These are phyloP conservation scores for Pichia sp. DNA, from an alignment of 1,139 yeast genomes.

Conservation along the genomic window DNA sequence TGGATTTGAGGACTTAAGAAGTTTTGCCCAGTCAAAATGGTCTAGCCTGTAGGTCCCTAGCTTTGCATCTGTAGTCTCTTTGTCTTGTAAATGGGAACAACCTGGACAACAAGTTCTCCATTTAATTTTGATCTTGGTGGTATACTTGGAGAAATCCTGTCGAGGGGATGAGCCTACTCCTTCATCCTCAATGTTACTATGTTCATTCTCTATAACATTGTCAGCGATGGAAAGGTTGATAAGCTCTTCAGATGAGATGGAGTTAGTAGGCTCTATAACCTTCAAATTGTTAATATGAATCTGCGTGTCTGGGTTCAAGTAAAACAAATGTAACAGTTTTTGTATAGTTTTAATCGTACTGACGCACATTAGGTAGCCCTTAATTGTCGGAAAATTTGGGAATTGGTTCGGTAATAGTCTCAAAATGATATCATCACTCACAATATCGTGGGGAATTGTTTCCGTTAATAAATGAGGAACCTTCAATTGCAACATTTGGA, in stretches of 20 bases:
- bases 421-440: constrained; percentile 49
- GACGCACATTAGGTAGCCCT: constrained; percentile 35
- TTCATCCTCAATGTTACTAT: not conserved
- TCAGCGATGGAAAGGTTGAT: constrained; percentile 24
- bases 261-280: constrained; percentile 24
- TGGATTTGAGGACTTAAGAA: constrained; percentile 15
- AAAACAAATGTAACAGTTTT: constrained; percentile 44
- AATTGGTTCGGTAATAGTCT: constrained; percentile 59
- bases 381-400: constrained; percentile 51
- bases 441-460: constrained; percentile 41
- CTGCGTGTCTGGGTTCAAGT: constrained; percentile 42
- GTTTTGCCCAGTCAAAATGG: constrained; percentile 16
- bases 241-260: constrained; percentile 19
- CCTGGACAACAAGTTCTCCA: constrained; percentile 58
- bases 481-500: constrained; percentile 42
- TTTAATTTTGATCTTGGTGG: constrained; percentile 50
- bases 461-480: constrained; percentile 51
- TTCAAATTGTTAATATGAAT: constrained; percentile 44
- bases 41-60: constrained; percentile 33
- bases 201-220: constrained; percentile 14
- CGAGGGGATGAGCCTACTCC: not conserved
- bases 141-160: constrained; percentile 32
- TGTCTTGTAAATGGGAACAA: constrained; percentile 36
- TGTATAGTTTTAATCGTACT: constrained; percentile 46
- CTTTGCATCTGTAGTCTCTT: constrained; percentile 20